Base-by-base conservation (phyloP, 495 filamentous ascomycete species). In the Lophium mytilinum region DNA sequence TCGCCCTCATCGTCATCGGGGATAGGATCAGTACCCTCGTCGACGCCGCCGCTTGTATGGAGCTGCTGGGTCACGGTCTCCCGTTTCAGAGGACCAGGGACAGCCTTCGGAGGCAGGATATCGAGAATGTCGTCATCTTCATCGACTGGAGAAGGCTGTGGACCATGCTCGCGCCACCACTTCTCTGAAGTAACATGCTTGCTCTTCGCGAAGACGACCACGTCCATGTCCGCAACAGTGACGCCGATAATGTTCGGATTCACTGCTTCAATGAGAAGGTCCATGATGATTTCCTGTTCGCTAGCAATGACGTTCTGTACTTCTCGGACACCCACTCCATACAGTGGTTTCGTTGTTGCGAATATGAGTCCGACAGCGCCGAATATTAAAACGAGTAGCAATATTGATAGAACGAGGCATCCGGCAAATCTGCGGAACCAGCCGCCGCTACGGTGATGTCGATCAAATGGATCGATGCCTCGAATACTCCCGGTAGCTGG, bases 271-370 rank as follows among this genome's bases (percentile, higher is more conserved):
- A 98, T 87, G n/a, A 86, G 82, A 9, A 97, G 74, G 65, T 98
- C 92, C 58, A 98, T 76, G 85, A 98, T 97, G 17, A 98, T 78
- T 66, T 97, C 94, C 69, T 96, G 88, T 67, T 95, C 86, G 58
- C 89, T 95, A 6, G 90, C 90, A 34, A 97, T 79, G 15, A 98
- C 89, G 62, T 95, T 91, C 60, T 84, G 81, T 58, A 98, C 87
- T 39, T 84, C 83, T 40, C 83, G 69, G 33, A 97, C 76, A 43
- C 82, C 74, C 52, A 97, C 85, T 43, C 88, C 82, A 40, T 83
- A 72, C 10, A 98, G 77, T 8, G 90, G 85, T 59, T 94, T 90
- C n/a, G 90, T 94, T 39, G 90, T 90, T 17, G 90, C 85, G 60
- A 94, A 83, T 66, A 96, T 78, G 71, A 97, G 95, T 12, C 86